Base-by-base conservation (phyloP, 225 moss, liverwort and hornwort genomes). In the Asterella californica region DNA sequence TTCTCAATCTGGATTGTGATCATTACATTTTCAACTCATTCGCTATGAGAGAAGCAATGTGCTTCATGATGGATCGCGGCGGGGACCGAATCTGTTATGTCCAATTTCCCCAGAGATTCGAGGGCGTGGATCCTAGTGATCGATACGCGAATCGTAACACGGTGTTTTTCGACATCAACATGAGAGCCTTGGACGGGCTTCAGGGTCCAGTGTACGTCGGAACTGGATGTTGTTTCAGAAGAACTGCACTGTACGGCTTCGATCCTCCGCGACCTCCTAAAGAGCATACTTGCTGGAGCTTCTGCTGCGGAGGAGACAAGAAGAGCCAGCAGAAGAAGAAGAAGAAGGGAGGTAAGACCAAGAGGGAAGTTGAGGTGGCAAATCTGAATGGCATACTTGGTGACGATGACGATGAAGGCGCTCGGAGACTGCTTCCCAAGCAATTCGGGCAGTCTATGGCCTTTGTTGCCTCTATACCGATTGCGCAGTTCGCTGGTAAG, bases 61-160 rank as follows among this genome's bases (percentile, higher is more conserved):
- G 95, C 81, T 95, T 92, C 81, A 92, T 96, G 86, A 79, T 96
- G 92, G 95, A 94, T 69, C 85, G 92, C 9, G 95, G 91, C 29
- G 95, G 95, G 11, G 95, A 96, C 46, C 86, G 93, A 25, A 69
- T 96, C 38, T 85, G 86, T 32, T 96, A 82, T 57, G 88, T 96
- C 4, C 95, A 96, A 81, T 96, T 96, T 63, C 95, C 95, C 0
- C 95, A 96, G 80, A 76, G 95, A 36, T 96, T 96, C 73, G 95
- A 95, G 80, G 95, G 95, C 3, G 95, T 95, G 30, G 93, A 95
- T 46, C 95, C 95, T 29, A 95, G 90, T 79, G 95, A 95, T 83
- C 91, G 95, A 64, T 95, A 95, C 80, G 95, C 95, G n/a, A 95
- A 95, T 75, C 90, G 91, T 60, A 95, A 95, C 74, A 95, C 95